Base-by-base conservation (phyloP, 345 rosid genomes). In the Arabidopsis arenosa region DNA sequence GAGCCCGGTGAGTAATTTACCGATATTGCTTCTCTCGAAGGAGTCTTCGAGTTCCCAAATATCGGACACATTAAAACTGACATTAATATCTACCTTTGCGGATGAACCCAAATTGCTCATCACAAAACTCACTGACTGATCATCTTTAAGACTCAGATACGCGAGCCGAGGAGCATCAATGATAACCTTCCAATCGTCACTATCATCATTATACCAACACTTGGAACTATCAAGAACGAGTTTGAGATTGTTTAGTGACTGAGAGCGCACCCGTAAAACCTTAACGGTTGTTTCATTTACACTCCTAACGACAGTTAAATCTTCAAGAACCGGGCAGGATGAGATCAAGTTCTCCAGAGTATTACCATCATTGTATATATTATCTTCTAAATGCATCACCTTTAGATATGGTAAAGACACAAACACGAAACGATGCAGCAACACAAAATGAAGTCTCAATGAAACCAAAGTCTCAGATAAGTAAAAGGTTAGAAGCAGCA, bases 91-190 rank as follows among this genome's bases (percentile, higher is more conserved):
- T 32, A 49, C 70, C 30, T 9, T 9, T 23, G 61, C 62, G n/a
- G 51, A 26, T 37, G 61, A 37, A 23, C n/a, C 23, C 60, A 68
- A 9, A 8, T 40, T 54, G 26, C 26, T 21, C 8, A 68, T 51
- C 9, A 5, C 44, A 53, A 53, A 68, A 40, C 21, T 39, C 2
- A 5, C 72, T 5, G 72, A 51, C 5, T 40, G 39, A 40, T 21
- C 48, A 54, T 68, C 73, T 3, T 5, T 0, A 40, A 68, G 36
- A 17, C 51, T 53, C 37, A 53, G 37, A 54, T 68, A 68, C 0
- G 14, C 30, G 9, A 68, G 72, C n/a, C 26, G 21, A 68, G 63
- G 62, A 68, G 51, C 49, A 52, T 68, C 73, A n/a, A 68, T 53
- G 51, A 68, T 6, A 54, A 68, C 61, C 30, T 67, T 14, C 28